Evolutionary conservation across 176 grass and related monocot species (phyloP).

Genomic region (Avena insularis): DNA sequence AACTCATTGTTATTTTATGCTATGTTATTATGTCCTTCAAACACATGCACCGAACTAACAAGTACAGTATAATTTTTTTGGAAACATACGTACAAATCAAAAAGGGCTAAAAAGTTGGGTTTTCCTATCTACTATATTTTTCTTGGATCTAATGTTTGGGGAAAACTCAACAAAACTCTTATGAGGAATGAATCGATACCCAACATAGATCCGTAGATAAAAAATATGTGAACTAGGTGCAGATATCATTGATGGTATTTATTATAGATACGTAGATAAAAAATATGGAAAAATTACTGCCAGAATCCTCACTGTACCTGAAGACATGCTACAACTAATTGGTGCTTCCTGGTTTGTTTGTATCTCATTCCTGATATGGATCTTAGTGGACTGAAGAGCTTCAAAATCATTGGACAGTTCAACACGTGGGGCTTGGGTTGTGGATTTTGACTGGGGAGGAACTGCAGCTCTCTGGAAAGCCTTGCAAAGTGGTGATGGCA

Average conservation of each 20-base stretch:
- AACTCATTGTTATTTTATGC: not conserved
- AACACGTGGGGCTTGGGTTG: not conserved
- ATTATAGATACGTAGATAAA: slow-evolving; percentile 5
- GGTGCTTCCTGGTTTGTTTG: slow-evolving; percentile 22
- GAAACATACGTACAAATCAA: not conserved
- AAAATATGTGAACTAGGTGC: slow-evolving; percentile 11
- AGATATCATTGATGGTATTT: slow-evolving; percentile 11
- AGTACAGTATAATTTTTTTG: not conserved
- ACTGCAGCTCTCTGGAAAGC: slow-evolving; percentile 6
- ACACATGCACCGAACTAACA: not conserved
- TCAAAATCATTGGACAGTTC: not conserved
- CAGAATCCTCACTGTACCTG: slow-evolving; percentile 42
- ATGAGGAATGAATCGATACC: not conserved
- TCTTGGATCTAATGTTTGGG: not conserved
- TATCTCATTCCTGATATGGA: not conserved
- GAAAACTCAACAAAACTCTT: not conserved
- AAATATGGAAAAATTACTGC: not conserved
- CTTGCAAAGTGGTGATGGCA: slow-evolving; percentile 32
- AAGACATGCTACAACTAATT: slow-evolving; percentile 26
- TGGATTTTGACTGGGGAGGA: slow-evolving; percentile 12
- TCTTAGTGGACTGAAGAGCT: slow-evolving; percentile 14
- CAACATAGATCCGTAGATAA: too few species aligned
- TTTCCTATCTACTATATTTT: not conserved
- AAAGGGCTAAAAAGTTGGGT: not conserved
- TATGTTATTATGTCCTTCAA: not conserved